phyloP scores from a whole-genome alignment of 306 rosid species.

The Alnus rubra region DNA sequence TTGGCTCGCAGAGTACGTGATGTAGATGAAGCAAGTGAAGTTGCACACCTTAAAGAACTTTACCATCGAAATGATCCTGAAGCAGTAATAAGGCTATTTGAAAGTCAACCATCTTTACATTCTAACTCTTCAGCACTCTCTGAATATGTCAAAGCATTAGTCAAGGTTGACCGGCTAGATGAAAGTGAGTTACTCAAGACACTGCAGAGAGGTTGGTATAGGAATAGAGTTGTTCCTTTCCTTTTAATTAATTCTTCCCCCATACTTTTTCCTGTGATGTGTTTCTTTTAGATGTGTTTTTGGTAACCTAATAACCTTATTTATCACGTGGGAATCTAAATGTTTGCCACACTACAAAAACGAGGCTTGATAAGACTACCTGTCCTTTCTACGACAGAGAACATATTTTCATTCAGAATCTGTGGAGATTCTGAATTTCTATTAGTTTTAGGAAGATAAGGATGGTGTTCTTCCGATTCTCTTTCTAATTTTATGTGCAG shows the following conservation, averaged over 20 bases:
- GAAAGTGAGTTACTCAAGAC: slow-evolving; percentile 78
- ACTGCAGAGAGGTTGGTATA: slow-evolving; percentile 69
- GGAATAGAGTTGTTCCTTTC: slow-evolving; percentile 19
- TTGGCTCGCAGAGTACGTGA: slow-evolving; percentile 67
- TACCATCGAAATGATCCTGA: slow-evolving; percentile 74
- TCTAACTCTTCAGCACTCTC: slow-evolving; percentile 70
- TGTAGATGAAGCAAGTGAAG: slow-evolving; percentile 73
- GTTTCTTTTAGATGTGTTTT: slow-evolving; percentile 7
- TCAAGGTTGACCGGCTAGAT: slow-evolving; percentile 79
- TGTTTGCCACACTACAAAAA: neutral
- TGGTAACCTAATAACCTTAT: slow-evolving; percentile 16
- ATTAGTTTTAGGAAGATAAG: neutral
- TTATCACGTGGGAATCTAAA: neutral
- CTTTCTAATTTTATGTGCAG: neutral
- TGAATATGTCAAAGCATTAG: slow-evolving; percentile 81
- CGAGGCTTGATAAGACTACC: neutral
- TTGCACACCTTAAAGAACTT: slow-evolving; percentile 80
- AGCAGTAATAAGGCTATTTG: slow-evolving; percentile 81
- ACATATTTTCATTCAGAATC: neutral
- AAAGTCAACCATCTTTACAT: slow-evolving; percentile 79
- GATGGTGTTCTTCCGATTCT: neutral
- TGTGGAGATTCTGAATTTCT: neutral
- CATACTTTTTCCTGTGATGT: neutral
- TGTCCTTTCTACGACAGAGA: neutral
- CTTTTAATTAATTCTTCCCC: neutral